phyloP scores from a whole-genome alignment of 306 rosid genomes.

The Gastrolobium bilobum region DNA sequence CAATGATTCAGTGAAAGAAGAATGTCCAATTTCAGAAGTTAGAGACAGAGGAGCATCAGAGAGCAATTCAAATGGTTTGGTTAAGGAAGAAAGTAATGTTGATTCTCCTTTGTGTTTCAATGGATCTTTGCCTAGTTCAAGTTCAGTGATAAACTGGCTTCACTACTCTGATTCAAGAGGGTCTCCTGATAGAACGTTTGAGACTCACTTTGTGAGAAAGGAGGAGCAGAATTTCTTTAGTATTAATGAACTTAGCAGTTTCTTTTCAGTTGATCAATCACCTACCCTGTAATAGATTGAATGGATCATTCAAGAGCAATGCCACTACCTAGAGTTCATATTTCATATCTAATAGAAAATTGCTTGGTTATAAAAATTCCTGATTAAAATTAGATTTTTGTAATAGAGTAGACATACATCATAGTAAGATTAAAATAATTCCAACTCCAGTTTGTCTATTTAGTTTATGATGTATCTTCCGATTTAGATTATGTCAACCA shows the following conservation, averaged over 20 bases:
- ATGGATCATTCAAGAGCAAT: conserved; percentile 52
- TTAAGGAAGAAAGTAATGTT: conserved; percentile 59
- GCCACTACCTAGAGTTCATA: conserved; percentile 9
- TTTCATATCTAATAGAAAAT: conserved; percentile 8
- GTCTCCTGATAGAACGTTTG: conserved; percentile 49
- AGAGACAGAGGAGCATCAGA: conserved; percentile 51
- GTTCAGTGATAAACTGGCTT: conserved; percentile 55
- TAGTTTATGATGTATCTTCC: conserved; percentile 6
- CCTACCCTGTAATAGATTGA: conserved; percentile 60
- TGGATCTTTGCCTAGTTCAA: conserved; percentile 51
- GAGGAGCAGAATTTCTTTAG: conserved; percentile 65
- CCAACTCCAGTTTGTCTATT: neutral
- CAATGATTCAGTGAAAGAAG: conserved; percentile 49
- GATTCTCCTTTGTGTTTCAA: conserved; percentile 54
- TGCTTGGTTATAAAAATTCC: neutral
- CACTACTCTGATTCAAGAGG: conserved; percentile 62
- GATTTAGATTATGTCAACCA: conserved; percentile 3
- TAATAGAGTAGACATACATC: neutral
- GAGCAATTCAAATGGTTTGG: conserved; percentile 52
- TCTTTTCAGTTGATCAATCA: conserved; percentile 84
- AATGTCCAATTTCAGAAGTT: conserved; percentile 52
- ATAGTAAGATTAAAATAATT: conserved; percentile 2
- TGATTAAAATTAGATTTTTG: neutral
- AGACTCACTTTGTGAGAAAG: conserved; percentile 56
- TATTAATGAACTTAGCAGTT: conserved; percentile 63